Percentiles rank a stretch among this genome's conserved stretches.
These are phyloP conservation scores for Neurospora sp. DNA, from an alignment of 495 filamentous ascomycete species.

Conservation along the genomic window DNA sequence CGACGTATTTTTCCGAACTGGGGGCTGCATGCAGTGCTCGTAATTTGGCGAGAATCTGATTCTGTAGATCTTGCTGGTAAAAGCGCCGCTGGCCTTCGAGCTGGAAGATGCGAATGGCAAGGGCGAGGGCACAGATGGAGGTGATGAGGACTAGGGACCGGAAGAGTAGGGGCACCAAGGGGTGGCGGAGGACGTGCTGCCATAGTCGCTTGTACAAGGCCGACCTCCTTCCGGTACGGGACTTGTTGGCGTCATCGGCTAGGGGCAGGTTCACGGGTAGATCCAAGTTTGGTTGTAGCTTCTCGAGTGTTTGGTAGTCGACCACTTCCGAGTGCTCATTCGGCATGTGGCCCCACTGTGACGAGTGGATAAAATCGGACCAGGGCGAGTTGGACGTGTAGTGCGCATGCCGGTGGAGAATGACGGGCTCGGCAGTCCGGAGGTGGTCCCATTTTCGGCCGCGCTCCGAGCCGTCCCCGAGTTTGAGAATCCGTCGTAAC, in stretches of 20 bases:
- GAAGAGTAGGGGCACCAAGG: slow-evolving; percentile 76
- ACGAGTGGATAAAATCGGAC: slow-evolving; percentile 39
- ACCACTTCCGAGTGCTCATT: slow-evolving; percentile 36
- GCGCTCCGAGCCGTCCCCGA: slow-evolving; percentile 24
- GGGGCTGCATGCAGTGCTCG: not conserved
- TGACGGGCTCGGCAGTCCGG: slow-evolving; percentile 44
- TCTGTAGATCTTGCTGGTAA: slow-evolving; percentile 16
- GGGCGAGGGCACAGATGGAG: slow-evolving; percentile 68
- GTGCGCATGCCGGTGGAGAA: slow-evolving; percentile 36
- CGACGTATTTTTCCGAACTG: not conserved
- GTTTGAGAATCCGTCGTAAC: slow-evolving; percentile 20
- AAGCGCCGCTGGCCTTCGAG: slow-evolving; percentile 25
- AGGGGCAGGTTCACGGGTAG: slow-evolving; percentile 16
- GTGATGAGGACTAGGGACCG: slow-evolving; percentile 76
- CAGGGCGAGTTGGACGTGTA: slow-evolving; percentile 32
- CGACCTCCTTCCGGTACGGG: slow-evolving; percentile 10
- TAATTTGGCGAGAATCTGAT: not conserved
- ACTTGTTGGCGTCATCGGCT: slow-evolving; percentile 6
- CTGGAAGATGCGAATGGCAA: slow-evolving; percentile 66
- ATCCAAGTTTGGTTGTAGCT: slow-evolving; percentile 42
- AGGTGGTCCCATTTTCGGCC: slow-evolving; percentile 49
- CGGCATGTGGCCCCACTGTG: slow-evolving; percentile 36
- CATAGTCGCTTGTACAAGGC: slow-evolving; percentile 33
- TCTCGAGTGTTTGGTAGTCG: slow-evolving; percentile 29
- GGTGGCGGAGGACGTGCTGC: slow-evolving; percentile 56